A percentile compares a stretch with the other conserved stretches of the same genome.
phyloP scores from a whole-genome alignment of 2,329 filamentous ascomycete genomes.

The Microthyrium microscopicum region DNA sequence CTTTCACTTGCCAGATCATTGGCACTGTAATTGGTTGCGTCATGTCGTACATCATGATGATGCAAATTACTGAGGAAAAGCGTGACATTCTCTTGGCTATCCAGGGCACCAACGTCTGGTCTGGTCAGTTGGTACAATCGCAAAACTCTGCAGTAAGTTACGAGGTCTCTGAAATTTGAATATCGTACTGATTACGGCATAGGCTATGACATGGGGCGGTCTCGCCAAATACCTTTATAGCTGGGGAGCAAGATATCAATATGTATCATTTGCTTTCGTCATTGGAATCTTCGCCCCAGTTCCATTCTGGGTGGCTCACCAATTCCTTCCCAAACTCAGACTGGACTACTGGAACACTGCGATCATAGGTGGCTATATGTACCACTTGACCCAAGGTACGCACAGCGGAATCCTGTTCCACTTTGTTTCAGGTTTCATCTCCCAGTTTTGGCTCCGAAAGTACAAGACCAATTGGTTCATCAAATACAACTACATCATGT shows the following conservation, averaged over 20 bases:
- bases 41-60: slow-evolving; percentile 29
- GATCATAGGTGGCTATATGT: slow-evolving; percentile 27
- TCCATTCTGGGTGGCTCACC: slow-evolving; percentile 12
- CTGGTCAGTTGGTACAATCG: slow-evolving; percentile 26
- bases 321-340: slow-evolving; percentile 14
- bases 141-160: slow-evolving; percentile 20
- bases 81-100: slow-evolving; percentile 23
- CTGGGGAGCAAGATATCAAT: slow-evolving; percentile 20
- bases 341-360: slow-evolving; percentile 22
- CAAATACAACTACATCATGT: slow-evolving; percentile 26
- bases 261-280: slow-evolving; percentile 21
- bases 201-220: slow-evolving; percentile 11
- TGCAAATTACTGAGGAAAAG: slow-evolving; percentile 24
- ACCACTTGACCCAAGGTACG: slow-evolving; percentile 26
- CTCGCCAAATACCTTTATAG: slow-evolving; percentile 16
- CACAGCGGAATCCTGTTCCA: slow-evolving; percentile 21
- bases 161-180: slow-evolving; percentile 2
- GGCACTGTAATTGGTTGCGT: slow-evolving; percentile 21
- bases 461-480: slow-evolving; percentile 22
- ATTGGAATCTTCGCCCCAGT: slow-evolving; percentile 25
- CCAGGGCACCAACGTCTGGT: slow-evolving; percentile 27
- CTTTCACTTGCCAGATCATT: slow-evolving; percentile 25
- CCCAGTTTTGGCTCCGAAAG: slow-evolving; percentile 21
- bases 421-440: slow-evolving; percentile 19
- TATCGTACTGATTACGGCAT: background rate